Evolutionary conservation across 2,329 filamentous ascomycete species (phyloP), one percentile per base, ranked within the genome.

Genomic region (Fusarium sp.): DNA sequence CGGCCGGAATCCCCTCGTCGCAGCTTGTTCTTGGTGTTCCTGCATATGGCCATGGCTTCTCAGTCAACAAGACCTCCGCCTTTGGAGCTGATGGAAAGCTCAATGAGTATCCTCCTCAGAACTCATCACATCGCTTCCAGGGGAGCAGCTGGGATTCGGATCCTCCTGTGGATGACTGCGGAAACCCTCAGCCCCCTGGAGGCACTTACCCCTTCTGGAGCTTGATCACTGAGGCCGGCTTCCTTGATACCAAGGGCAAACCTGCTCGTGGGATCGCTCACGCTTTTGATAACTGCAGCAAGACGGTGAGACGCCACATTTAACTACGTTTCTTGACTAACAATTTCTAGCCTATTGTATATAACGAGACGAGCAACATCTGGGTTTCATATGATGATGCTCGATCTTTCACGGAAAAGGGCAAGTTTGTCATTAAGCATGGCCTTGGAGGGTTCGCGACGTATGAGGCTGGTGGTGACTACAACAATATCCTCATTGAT

Each of bases 161-260:
- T 11, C 56, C 70, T 11, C n/a, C 6, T 1, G 8, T 75, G 10
- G 74, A 76, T 20, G 40, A 35, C 31, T 76, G 74, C 1, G 74
- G 74, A 13, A 72, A 71, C 52, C 10, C 74, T 1, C 24, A n/a
- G 3, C 74, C 72, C 9, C 72, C 72, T 1, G 68, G 72, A 4
- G 74, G 67, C 3, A 76, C 74, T 1, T 76, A 76, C 11, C 56
- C 73, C 2, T 66, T 74, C 58, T 76, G 74, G 74, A 76, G 74
- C n/a, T 60, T 76, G 63, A 76, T 76, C 31, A 62, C 61, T 2
- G 72, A 76, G 14, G 74, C 74, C 6, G 42, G 59, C 4, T 76
- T 72, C 38, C 67, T 76, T 0, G 65, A 75, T 18, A 5, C 11
- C 0, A 58, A 60, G 5, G 70, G 75, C 1, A 73, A 72, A 2